Percentiles rank a stretch among this genome's conserved stretches.
Evolutionary conservation across 129 eudicot genomes (phyloP).

Genomic region (Lactuca saligna): DNA sequence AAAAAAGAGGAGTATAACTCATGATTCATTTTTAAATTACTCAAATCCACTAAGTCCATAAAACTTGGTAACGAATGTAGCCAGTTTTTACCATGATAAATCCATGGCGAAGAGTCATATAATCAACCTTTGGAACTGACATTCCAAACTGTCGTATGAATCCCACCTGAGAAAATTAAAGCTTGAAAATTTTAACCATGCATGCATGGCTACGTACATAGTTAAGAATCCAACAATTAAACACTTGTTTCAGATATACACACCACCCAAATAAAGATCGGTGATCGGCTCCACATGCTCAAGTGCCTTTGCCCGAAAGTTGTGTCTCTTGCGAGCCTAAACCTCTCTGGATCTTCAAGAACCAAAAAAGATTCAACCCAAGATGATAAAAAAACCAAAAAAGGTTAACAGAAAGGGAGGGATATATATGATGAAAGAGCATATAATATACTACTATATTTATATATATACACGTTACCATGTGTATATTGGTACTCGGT

Average conservation of each 20-base stretch:
- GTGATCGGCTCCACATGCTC: conserved; percentile 53
- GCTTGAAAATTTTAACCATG: conserved; percentile 9
- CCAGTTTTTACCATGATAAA: conserved; percentile 42
- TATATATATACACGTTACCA: conserved; percentile 30
- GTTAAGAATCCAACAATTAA: not conserved
- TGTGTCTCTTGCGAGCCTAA: conserved; percentile 67
- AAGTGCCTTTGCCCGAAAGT: conserved; percentile 75
- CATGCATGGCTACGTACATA: not conserved
- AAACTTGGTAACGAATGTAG: not conserved
- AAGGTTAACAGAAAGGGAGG: not conserved
- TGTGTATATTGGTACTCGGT: conserved; percentile 55
- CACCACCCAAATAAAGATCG: conserved; percentile 63
- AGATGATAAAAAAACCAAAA: not conserved
- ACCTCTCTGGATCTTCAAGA: conserved; percentile 65
- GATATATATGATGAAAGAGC: too few relatives aligned
- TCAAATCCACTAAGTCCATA: not conserved
- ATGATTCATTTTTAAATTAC: not conserved
- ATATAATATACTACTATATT: too few relatives aligned
- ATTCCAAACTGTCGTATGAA: conserved; percentile 60
- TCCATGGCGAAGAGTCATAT: conserved; percentile 72
- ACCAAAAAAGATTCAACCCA: conserved; percentile 2
- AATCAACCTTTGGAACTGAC: conserved; percentile 79
- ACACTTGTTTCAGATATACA: conserved; percentile 12
- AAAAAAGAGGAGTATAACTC: not conserved
- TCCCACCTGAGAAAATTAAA: conserved; percentile 46